Evolutionary conservation across 768 basidiomycete species (phyloP).

Genomic region (Collybiopsis confluens): DNA sequence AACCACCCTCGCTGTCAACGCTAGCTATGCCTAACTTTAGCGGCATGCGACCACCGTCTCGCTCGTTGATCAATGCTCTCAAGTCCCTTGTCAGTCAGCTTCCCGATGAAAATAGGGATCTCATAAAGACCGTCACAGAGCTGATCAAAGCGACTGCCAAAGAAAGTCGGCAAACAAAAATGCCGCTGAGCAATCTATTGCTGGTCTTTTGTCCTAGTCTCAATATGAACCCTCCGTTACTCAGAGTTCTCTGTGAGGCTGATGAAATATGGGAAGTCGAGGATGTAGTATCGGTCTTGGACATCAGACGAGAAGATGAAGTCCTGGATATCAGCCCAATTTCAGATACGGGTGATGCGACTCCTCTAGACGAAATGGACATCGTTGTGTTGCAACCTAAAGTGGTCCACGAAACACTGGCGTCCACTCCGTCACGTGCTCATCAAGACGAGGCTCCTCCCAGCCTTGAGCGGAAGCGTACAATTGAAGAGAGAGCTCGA

Average conservation of each 20-base stretch:
- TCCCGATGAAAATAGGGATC: conserved; percentile 77
- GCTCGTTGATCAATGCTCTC: conserved; percentile 52
- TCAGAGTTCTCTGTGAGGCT: conserved; percentile 71
- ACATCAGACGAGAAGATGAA: conserved; percentile 23
- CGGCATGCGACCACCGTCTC: conserved; percentile 58
- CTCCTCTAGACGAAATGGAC: conserved; percentile 9
- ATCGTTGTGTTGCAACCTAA: too few relatives aligned
- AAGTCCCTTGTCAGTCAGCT: conserved; percentile 61
- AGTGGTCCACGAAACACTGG: conserved; percentile 10
- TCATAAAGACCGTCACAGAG: conserved; percentile 78
- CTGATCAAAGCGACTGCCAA: conserved; percentile 73
- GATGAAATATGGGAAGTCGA: conserved; percentile 56
- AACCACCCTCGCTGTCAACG: conserved; percentile 78
- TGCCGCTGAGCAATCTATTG: conserved; percentile 87
- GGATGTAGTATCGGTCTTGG: conserved; percentile 22
- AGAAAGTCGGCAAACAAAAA: conserved; percentile 73
- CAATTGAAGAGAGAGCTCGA: neutral
- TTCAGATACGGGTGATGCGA: conserved; percentile 11
- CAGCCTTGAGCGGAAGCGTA: neutral
- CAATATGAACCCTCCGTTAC: conserved; percentile 68
- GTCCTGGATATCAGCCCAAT: conserved; percentile 24
- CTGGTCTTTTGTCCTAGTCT: conserved; percentile 86
- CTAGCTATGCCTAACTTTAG: conserved; percentile 68
- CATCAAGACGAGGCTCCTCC: conserved; percentile 15
- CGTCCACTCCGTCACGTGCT: conserved; percentile 6